Conservation (phyloP, 192 early-diverging fungal species). For the Rhizoclosmatium sp. region DNA sequence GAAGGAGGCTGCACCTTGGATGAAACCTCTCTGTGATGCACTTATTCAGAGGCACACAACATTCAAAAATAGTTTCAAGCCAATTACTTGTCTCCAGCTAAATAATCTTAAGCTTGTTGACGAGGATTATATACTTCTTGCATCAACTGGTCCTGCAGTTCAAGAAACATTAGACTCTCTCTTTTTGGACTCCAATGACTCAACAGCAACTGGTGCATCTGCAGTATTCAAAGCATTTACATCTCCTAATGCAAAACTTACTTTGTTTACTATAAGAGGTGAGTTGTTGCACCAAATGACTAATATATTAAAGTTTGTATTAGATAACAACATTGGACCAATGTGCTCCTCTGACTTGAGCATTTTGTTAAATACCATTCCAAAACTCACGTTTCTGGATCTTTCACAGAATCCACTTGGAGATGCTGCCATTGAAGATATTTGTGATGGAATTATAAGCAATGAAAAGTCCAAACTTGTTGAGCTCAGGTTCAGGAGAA, state of each 20-base stretch:
- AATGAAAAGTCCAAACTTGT: neutral
- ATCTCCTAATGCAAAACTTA: too few species aligned
- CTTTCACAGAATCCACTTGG: neutral
- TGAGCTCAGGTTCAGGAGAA: neutral
- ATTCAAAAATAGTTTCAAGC: too few species aligned
- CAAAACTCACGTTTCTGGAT: neutral
- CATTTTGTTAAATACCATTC: neutral
- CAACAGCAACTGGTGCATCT: too few species aligned
- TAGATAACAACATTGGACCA: neutral
- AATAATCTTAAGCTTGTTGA: too few species aligned
- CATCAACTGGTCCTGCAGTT: too few species aligned
- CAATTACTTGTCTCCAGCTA: too few species aligned
- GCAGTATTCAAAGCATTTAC: too few species aligned
- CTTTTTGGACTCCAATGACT: too few species aligned
- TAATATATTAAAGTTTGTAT: neutral
- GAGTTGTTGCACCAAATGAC: too few species aligned
- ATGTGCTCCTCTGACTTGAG: neutral
- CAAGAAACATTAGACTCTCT: too few species aligned
- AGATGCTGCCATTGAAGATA: neutral
- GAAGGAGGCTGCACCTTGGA: slow-evolving; percentile 11
- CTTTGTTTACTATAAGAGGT: too few species aligned
- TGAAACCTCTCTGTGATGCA: slow-evolving; percentile 19
- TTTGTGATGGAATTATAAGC: neutral
- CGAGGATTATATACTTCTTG: too few species aligned
- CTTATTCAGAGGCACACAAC: neutral